Evolutionary conservation across 306 rosid species (phyloP).

Genomic region (Astragalus glycyphyllos): DNA sequence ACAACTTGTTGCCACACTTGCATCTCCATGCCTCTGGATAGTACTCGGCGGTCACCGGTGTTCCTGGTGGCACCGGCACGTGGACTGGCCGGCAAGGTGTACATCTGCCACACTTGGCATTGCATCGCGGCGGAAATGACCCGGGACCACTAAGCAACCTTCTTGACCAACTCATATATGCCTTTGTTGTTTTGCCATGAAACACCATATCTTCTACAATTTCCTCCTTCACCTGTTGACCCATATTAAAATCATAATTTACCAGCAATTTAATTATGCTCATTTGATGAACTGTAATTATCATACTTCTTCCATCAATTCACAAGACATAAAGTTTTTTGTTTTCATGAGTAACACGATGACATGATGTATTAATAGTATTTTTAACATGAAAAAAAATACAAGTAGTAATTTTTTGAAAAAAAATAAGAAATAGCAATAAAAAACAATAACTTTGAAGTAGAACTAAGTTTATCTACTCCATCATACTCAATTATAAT

Average conservation of each 20-base stretch:
- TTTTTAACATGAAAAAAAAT: not conserved
- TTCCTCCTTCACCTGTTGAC: conserved; percentile 33
- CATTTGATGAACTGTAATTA: no score
- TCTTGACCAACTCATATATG: conserved; percentile 44
- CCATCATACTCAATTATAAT: no score
- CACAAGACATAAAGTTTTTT: not conserved
- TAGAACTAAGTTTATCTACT: no score
- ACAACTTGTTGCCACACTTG: conserved; percentile 90
- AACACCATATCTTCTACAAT: conserved; percentile 23
- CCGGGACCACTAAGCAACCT: conserved; percentile 76
- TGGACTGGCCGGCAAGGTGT: conserved; percentile 86
- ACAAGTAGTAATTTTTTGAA: not conserved
- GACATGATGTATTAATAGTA: not conserved
- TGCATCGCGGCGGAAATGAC: conserved; percentile 85
- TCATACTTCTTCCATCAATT: not conserved
- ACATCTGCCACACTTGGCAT: conserved; percentile 77
- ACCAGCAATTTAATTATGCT: not conserved
- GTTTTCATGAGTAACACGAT: not conserved
- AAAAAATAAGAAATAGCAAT: not conserved
- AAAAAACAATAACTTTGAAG: not conserved
- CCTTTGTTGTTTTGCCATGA: not conserved
- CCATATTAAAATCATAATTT: not conserved
- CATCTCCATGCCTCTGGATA: conserved; percentile 99
- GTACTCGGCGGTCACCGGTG: conserved; percentile 83
- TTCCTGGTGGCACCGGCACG: conserved; percentile 90